Base-by-base conservation (phyloP, 2,329 filamentous ascomycete genomes). In the Sarocladium strictum region DNA sequence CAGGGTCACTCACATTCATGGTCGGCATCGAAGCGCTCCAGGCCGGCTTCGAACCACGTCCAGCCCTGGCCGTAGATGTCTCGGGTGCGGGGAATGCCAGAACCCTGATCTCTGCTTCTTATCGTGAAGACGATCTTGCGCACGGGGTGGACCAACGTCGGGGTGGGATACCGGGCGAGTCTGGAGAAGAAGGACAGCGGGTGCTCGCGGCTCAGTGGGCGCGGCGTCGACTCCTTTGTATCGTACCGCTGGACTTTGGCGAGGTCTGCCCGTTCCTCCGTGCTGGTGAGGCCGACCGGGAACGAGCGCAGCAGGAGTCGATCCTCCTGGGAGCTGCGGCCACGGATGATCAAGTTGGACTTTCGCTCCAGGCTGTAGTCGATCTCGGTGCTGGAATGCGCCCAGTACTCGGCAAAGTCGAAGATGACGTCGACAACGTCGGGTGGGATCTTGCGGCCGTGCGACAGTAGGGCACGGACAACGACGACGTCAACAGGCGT, bases 341-440 rank as follows among this genome's bases (percentile, higher is more conserved):
- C 69, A 2, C 21, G 33, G 10, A 72, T 60, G 1, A 54, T 51
- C 2, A 69, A 37, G 4, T 58, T 41, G 17, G 54, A 50, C 3
- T 56, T 58, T 3, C 66, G 60, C 49, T 66, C 58, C 3, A 52
- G 53, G 3, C 43, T 47, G 40, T 59, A 69, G 17, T 71, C 58
- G 12, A 71, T 58, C 26, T 63, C 63, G 21, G 66, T 71, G 52
- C 61, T 65, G 2, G 76, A 75, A 59, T 77, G 77, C 14, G 76
- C 76, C 83, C 83, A 86, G 65, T 85, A 86, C 65, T 85, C 81
- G 54, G 81, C 83, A 26, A 71, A 64, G 61, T 86, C 82, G 54
- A 85, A 65, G 45, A 86, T 75, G 45, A 66, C 63, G 60, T 85
- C 76, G 35, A 83, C 68, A 0, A 86, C 56, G 57, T 85, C 83